Evolutionary conservation across 2,329 filamentous ascomycete genomes (phyloP), one percentile per base, ranked within the genome.

Genomic region (Orbilia blumenaviensis): DNA sequence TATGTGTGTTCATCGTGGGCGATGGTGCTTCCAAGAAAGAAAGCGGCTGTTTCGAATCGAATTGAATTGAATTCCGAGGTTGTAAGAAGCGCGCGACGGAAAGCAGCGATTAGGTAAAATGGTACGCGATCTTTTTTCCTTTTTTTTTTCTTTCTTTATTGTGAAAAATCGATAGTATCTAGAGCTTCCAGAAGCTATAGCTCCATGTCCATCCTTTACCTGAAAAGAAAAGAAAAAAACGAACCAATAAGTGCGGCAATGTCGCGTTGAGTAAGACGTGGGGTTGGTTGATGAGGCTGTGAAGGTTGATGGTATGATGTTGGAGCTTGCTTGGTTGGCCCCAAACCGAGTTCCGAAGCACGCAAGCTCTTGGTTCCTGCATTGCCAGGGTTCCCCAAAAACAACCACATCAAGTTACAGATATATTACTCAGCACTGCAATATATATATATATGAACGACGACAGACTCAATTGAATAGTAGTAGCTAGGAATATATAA

Each of bases 1-100:
- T 74, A 36, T 74, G 69, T 3, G 69, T 62, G 23, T 74, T 74
- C 69, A 74, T 74, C 10, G 48, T 62, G 34, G 12, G 56, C 7
- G 48, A 44, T 56, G 66, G 44, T 34, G n/a, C n/a, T n/a, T n/a
- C n/a, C n/a, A n/a, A n/a, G n/a, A n/a, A n/a, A n/a, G n/a, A n/a
- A n/a, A n/a, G n/a, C n/a, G n/a, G n/a, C n/a, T n/a, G n/a, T n/a
- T n/a, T n/a, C n/a, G n/a, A n/a, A n/a, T n/a, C n/a, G n/a, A n/a
- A n/a, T n/a, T n/a, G n/a, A n/a, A n/a, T n/a, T n/a, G n/a, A n/a
- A n/a, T n/a, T n/a, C n/a, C n/a, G 6, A 56, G 32, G 52, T 36
- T 38, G 48, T 56, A 18, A 12, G 12, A n/a, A 3, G 48, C 29
- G 48, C 48, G 52, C 29, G 14, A 21, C 29, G 9, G 32, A n/a